Evolutionary conservation across 371 early-diverging fungal species (phyloP), one percentile per base, ranked within the genome.

Genomic region (Haplosporangium sp.): DNA sequence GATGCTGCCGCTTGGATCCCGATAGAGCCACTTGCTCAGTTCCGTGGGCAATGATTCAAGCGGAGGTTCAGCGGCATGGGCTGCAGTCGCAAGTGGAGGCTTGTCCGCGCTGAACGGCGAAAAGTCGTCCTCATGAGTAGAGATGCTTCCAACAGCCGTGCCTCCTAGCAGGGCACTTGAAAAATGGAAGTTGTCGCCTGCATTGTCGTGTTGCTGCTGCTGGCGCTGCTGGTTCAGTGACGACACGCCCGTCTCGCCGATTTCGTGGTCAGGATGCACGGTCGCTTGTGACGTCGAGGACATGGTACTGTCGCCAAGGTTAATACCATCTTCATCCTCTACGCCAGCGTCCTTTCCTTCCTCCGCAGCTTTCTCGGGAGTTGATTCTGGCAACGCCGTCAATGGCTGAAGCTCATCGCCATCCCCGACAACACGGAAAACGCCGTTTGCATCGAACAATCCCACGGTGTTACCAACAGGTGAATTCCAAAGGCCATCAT

Each of bases 1-100:
- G 43, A 87, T 73, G 40, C 82, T 82, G 13, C 94, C 93, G 65
- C 87, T 88, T 3, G 95, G 93, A 73, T 95, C 95, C 37, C 93
- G 87, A 62, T 95, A 95, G 55, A 88, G 86, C 95, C 95, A 95
- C 57, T 87, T 86, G 63, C 80, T 62, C 57, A 84, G 72, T 57
- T 89, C 87, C 3, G 80, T 76, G 0, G 70, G 67, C 5, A 37
- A 6, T n/a, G 61, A 1, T n/a, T 62, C 62, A 38, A 70, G 65
- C 6, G 62, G 59, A 9, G 70, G 54, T 5, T 59, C 70, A 8
- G 55, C 52, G 23, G 29, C 29, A 29, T 29, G 29, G 29, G 29
- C 29, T 29, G 29, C 29, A 29, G 45, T 58, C 38, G 55, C 38
- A 12, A 18, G 36, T 8, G 62, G 40, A 6, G 64, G 5, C n/a